A percentile compares a stretch with the other conserved stretches of the same genome.
Evolutionary conservation across 192 early-diverging fungal genomes (phyloP).

Genomic region (Martensiomyces pterosporus): DNA sequence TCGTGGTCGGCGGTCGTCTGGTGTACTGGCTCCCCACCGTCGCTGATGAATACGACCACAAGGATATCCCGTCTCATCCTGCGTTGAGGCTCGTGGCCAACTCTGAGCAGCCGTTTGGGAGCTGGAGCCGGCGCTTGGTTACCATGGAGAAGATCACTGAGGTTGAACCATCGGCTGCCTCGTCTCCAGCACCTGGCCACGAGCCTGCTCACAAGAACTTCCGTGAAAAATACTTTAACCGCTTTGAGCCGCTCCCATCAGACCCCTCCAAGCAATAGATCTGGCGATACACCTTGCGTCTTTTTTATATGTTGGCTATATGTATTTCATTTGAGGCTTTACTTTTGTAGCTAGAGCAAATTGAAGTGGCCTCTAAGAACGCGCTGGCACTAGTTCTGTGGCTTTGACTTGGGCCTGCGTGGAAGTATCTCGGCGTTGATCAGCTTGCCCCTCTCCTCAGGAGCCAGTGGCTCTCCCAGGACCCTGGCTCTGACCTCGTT

Average conservation of each 20-base stretch:
- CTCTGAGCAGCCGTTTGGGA: slow-evolving; percentile 91
- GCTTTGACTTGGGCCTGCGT: neutral
- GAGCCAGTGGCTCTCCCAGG: neutral
- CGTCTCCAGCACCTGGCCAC: neutral
- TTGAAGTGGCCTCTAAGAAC: too few species aligned
- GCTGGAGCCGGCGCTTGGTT: slow-evolving; percentile 86
- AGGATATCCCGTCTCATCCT: slow-evolving; percentile 82
- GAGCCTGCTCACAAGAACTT: slow-evolving; percentile 43
- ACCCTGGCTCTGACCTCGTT: neutral
- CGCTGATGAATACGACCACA: slow-evolving; percentile 72
- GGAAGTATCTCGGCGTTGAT: neutral
- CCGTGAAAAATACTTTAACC: slow-evolving; percentile 38
- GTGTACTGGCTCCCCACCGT: slow-evolving; percentile 97
- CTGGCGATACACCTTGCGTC: too few species aligned
- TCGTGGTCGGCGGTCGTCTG: slow-evolving; percentile 77
- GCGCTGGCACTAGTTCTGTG: too few species aligned
- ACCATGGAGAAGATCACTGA: slow-evolving; percentile 86
- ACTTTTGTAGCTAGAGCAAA: too few species aligned
- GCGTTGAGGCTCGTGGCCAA: slow-evolving; percentile 79
- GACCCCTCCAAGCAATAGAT: too few species aligned
- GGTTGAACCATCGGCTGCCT: neutral
- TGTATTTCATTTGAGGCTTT: too few species aligned
- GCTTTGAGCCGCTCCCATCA: slow-evolving; percentile 20
- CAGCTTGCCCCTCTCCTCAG: neutral
- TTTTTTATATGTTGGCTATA: too few species aligned